Base-by-base conservation (phyloP, 2,329 filamentous ascomycete genomes). In the Botrytis byssoidea region DNA sequence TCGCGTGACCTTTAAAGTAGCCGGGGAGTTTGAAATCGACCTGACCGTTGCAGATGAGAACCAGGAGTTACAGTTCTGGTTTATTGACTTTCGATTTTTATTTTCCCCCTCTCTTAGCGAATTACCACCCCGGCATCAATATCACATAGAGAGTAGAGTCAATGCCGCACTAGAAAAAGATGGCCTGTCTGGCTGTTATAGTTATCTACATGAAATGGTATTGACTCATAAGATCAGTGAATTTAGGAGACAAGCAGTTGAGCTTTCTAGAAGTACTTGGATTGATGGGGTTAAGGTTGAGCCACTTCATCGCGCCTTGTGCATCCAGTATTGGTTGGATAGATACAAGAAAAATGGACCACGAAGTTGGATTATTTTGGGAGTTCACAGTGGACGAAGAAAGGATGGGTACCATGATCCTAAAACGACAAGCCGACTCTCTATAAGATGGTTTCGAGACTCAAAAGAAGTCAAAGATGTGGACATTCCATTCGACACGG, bases 361-460 rank as follows among this genome's bases (percentile, higher is more conserved):
- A 25, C 97, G 97, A 84, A 97, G 91, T 81, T 99, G 96, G 95
- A 86, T 99, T 66, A 91, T 98, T 76, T 86, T 99, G 69, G 95
- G 94, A 16, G 88, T 97, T 51, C 87, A 90, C 74, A 94, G 91
- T 79, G 91, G 91, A 46, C 85, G 84, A 71, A 76, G 77, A 22
- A 86, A 85, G 73, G 80, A 82, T 60, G 83, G 83, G 16, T 82
- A 81, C 20, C 75, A 81, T 1, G 83, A 86, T 69, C 79, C 83
- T 7, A 86, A 84, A 74, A 78, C 83, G 2, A 83, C 87, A 0
- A 92, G 89, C 76, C 83, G 82, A 66, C 81, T 96, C 64, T 86
- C 84, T 3, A 83, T 91, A 57, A 91, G 93, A 76, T 99, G 96
- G 95, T 94, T 97, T 82, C 90, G 93, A 73, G 91, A 95, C 79